Percentiles rank a stretch among this genome's conserved stretches.
Evolutionary conservation across 176 grass and related monocot species (phyloP).

Genomic region (Pontederia crassipes): DNA sequence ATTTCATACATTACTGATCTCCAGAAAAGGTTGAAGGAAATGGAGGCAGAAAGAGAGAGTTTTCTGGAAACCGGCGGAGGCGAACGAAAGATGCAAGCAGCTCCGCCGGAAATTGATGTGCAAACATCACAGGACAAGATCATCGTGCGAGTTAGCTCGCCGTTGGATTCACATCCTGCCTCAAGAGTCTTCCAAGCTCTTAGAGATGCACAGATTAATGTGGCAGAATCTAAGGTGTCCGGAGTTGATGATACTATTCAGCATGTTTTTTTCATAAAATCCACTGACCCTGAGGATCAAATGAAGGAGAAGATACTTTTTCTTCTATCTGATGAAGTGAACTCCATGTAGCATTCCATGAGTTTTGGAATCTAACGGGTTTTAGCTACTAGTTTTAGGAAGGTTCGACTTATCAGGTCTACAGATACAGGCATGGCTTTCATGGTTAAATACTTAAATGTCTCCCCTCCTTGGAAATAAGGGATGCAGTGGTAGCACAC

Average conservation of each 20-base stretch:
- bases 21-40: constrained; percentile 86
- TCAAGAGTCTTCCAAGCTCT: constrained; percentile 69
- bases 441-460: no score
- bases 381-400: no score
- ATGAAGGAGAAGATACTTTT: constrained; percentile 75
- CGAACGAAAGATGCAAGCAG: constrained; percentile 22
- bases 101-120: constrained; percentile 66
- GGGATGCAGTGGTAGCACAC: no score
- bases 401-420: no score
- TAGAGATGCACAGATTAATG: constrained; percentile 54
- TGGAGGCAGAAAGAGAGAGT: constrained; percentile 64
- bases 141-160: constrained; percentile 64
- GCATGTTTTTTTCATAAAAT: constrained; percentile 78
- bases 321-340: constrained; percentile 49
- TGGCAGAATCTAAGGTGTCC: constrained; percentile 57
- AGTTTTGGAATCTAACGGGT: no score
- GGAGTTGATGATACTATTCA: constrained; percentile 2
- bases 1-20: constrained; percentile 91
- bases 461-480: no score
- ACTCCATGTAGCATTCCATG: background rate
- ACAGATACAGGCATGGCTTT: no score
- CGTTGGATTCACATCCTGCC: constrained; percentile 57
- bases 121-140: constrained; percentile 75
- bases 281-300: constrained; percentile 62
- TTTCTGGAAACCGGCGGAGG: constrained; percentile 31